Conservation (phyloP, 2,329 filamentous ascomycete genomes). For the Coniochaeta pulveracea region DNA sequence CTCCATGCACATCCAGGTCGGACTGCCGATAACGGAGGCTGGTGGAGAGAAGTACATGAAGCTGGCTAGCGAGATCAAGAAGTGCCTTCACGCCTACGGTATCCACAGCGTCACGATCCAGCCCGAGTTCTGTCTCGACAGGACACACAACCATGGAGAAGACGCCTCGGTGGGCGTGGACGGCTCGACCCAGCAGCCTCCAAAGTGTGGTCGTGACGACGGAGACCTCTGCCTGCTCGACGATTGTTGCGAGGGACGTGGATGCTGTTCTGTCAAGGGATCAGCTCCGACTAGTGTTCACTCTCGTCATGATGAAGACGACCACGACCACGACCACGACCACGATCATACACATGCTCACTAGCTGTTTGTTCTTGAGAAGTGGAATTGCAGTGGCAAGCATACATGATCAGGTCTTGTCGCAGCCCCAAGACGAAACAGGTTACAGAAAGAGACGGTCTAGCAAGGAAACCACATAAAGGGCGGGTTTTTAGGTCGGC, state of each 20-base stretch:
- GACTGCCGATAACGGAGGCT: conserved; percentile 77
- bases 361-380: too few relatives aligned
- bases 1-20: conserved; percentile 85
- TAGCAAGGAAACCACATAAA: too few relatives aligned
- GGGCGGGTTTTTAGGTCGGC: too few relatives aligned
- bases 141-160: conserved; percentile 26
- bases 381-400: too few relatives aligned
- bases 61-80: conserved; percentile 68
- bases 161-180: conserved; percentile 23
- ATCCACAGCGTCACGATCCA: conserved; percentile 98
- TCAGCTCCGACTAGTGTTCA: conserved; percentile 22
- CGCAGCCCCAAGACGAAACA: too few relatives aligned
- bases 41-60: conserved; percentile 79
- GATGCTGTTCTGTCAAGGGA: conserved; percentile 26
- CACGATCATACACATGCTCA: conserved; percentile 22
- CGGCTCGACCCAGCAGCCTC: conserved; percentile 16
- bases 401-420: too few relatives aligned
- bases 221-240: conserved; percentile 32
- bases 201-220: conserved; percentile 15
- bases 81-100: conserved; percentile 87
- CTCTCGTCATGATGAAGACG: conserved; percentile 12
- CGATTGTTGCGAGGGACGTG: conserved; percentile 32
- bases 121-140: conserved; percentile 66
- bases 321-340: conserved; percentile 14
- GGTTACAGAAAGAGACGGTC: too few relatives aligned